Evolutionary conservation across 1,284 basidiomycete genomes (phyloP), one percentile per base, ranked within the genome.

Genomic region (Ganoderma lingzhi): DNA sequence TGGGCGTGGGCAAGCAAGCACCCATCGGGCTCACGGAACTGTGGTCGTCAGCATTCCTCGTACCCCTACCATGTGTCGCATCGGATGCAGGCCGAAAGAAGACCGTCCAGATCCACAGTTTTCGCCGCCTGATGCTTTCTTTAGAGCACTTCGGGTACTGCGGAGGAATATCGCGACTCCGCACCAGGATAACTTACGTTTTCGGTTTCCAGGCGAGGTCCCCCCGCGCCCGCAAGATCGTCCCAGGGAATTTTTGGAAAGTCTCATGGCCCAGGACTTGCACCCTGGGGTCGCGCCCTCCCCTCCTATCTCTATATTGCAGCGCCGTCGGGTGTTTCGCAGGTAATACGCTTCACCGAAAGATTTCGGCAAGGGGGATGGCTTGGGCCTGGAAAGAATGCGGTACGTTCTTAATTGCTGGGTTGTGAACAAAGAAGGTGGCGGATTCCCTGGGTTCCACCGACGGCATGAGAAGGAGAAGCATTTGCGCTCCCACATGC

Each of bases 71-170:
- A 59, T 39, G 56, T 35, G 56, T 59, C 15, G 19, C 35, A 59
- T 23, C 23, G 23, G 23, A 23, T 23, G 23, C 23, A 23, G 23
- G 23, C 56, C 56, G 35, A 59, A n/a, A 35, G 32, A 39, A 59
- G 56, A 6, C 53, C 1, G 19, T 17, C 53, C 53, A 35, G 53
- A 56, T 59, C 56, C 35, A 59, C 35, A 39, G 17, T 15, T 15
- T 32, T 2, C 10, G 35, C 35, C 35, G 1, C n/a, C n/a, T 5
- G 17, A 23, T 37, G 35, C 67, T 42, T 48, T 62, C 35, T 65
- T 65, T 62, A 62, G 63, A 45, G 37, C 6, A 28, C 60, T 15
- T 35, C 63, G 60, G 64, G 23, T 69, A 60, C 67, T 69, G 63
- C 64, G 67, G 67, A 63, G 44, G 45, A 65, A 62, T 42, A 32